phyloP scores from a whole-genome alignment of 176 grass and related monocot species.

The Cenchrus fungigraminus region DNA sequence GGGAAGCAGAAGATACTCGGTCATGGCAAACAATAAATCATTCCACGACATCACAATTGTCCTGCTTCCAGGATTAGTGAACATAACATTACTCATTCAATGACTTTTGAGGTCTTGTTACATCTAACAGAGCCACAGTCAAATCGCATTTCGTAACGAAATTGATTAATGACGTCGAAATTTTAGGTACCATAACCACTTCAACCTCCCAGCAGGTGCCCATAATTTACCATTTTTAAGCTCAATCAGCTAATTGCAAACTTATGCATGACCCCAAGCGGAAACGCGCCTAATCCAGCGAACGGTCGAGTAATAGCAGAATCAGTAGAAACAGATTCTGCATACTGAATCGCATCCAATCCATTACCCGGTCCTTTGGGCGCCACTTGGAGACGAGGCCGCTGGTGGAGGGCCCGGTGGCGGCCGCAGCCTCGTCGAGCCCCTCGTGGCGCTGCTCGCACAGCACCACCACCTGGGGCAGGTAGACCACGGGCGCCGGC shows the following conservation, averaged over 20 bases:
- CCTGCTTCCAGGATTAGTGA: conserved; percentile 9
- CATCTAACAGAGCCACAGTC: neutral
- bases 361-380: conserved; percentile 87
- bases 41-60: neutral
- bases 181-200: neutral
- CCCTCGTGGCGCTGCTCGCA: conserved; percentile 81
- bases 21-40: conserved; percentile 3
- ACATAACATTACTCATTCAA: neutral
- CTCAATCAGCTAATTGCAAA: conserved; percentile 1
- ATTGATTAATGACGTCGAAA: conserved; percentile 11
- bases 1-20: neutral
- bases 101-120: neutral
- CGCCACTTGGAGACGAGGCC: conserved; percentile 96
- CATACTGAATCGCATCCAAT: conserved; percentile 6
- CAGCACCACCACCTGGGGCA: conserved; percentile 79
- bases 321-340: neutral
- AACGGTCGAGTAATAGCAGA: neutral
- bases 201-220: neutral
- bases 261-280: neutral
- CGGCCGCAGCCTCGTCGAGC: conserved; percentile 62
- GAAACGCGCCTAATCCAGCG: neutral
- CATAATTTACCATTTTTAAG: conserved; percentile 7
- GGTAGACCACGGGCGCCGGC: conserved; percentile 46
- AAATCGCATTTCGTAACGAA: neutral
- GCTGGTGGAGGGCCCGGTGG: conserved; percentile 58